These are phyloP conservation scores for Monilinia laxa DNA, from an alignment of 2,329 filamentous ascomycete genomes.

Conservation along the genomic window DNA sequence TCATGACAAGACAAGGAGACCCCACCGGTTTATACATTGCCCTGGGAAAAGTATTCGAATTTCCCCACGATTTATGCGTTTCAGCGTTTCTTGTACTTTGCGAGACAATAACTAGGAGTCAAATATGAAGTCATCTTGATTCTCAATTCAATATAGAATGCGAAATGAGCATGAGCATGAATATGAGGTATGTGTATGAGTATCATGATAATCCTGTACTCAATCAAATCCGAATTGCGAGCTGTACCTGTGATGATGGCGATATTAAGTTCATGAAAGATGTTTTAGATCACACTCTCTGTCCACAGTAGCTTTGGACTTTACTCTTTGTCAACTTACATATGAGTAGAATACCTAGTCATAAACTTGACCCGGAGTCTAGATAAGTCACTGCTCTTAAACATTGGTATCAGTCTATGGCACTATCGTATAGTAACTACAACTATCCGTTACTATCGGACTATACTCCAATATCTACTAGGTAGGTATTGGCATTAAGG, in stretches of 20 bases:
- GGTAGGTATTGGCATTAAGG: too few species aligned
- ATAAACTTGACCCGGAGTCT: too few species aligned
- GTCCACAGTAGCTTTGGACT: too few species aligned
- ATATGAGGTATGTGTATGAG: too few species aligned
- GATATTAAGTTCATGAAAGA: neutral
- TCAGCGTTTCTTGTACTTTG: neutral
- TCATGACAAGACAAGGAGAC: constrained; percentile 11
- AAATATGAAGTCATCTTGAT: constrained; percentile 7
- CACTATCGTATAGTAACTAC: neutral
- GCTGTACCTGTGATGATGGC: neutral
- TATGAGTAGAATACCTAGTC: too few species aligned
- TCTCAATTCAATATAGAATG: neutral
- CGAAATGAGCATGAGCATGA: neutral
- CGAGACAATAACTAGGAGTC: neutral
- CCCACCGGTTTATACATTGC: neutral
- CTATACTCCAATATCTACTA: too few species aligned
- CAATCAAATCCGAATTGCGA: neutral
- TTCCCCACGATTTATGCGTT: constrained; percentile 5
- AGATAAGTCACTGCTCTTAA: neutral
- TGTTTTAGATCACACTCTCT: constrained; percentile 1
- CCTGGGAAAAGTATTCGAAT: neutral
- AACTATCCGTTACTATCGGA: too few species aligned
- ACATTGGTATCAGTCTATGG: neutral
- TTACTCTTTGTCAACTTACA: too few species aligned
- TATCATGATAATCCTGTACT: too few species aligned